Base-by-base conservation (phyloP, 805 yeast species). In the Yamadazyma sp. region DNA sequence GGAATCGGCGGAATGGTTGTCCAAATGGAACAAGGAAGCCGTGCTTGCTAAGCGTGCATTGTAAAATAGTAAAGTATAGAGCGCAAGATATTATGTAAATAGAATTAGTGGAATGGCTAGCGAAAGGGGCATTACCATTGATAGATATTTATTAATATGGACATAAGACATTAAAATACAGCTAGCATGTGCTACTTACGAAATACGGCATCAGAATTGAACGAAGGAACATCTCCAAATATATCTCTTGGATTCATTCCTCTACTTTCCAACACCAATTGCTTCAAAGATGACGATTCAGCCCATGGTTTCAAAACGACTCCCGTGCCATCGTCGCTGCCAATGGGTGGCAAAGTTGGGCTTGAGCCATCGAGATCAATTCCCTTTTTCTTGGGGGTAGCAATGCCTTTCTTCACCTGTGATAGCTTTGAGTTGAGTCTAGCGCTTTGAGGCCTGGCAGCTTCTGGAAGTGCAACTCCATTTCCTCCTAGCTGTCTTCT, bases 171-270 rank as follows among this genome's bases (percentile, higher is more conserved):
- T n/a, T 35, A 35, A 35, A 21, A 33, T 33, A 33, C 36, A 33
- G 13, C 12, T 30, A 32, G 41, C n/a, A n/a, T n/a, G n/a, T n/a
- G 9, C 18, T 18, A 33, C 25, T 33, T 33, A 11, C 19, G 17
- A 18, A 35, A 35, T 6, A 35, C 38, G 3, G 32, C 38, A 28
- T 35, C 38, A 14, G 33, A 22, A 30, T 37, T 32, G 34, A 84
- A 62, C 2, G 80, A 80, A 0, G 84, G 83, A 21, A 84, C 74
- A 5, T 84, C 82, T 0, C 95, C 95, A 62, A 88, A 86, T 1
- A 87, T 74, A 13, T 69, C 55, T 44, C 71, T 78, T 0, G 93
- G 90, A 51, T 87, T 82, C 43, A 82, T 62, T 10, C 44, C 40
- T 27, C 49, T 52, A 38, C 57, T 59, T 31, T 56, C 55, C 33